Percentiles rank a stretch among this genome's conserved stretches.
phyloP scores from a whole-genome alignment of 805 yeast species.

The Candida berthetii region DNA sequence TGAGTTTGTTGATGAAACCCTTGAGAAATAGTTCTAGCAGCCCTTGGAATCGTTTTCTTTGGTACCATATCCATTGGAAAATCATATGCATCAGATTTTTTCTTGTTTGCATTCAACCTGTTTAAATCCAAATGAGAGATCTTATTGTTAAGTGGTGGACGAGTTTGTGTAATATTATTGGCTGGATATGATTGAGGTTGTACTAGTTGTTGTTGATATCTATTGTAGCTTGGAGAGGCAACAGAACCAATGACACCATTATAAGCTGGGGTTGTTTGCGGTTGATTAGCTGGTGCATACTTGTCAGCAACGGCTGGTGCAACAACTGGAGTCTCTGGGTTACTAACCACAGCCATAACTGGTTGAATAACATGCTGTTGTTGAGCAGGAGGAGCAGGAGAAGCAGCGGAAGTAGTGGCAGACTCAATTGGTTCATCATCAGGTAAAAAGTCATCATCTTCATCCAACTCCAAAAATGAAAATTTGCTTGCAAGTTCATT shows the following conservation, averaged over 20 bases:
- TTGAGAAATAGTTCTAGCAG: slow-evolving; percentile 2
- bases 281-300: neutral
- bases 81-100: slow-evolving; percentile 73
- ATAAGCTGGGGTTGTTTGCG: neutral
- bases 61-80: slow-evolving; percentile 55
- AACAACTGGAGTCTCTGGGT: neutral
- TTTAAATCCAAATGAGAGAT: slow-evolving; percentile 15
- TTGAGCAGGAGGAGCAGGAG: slow-evolving; percentile 4
- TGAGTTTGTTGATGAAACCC: neutral
- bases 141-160: neutral
- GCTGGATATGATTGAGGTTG: neutral
- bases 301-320: neutral
- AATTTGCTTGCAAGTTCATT: slow-evolving; percentile 5
- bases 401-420: neutral
- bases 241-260: neutral
- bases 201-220: neutral
- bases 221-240: neutral
- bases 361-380: neutral
- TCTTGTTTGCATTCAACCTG: slow-evolving; percentile 40
- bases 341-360: neutral
- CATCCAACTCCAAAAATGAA: slow-evolving; percentile 7
- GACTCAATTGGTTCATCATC: neutral
- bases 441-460: slow-evolving; percentile 8
- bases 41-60: slow-evolving; percentile 17
- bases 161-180: neutral